Conservation (phyloP, 371 early-diverging fungal species). For the Apophysomyces trapeziformis region DNA sequence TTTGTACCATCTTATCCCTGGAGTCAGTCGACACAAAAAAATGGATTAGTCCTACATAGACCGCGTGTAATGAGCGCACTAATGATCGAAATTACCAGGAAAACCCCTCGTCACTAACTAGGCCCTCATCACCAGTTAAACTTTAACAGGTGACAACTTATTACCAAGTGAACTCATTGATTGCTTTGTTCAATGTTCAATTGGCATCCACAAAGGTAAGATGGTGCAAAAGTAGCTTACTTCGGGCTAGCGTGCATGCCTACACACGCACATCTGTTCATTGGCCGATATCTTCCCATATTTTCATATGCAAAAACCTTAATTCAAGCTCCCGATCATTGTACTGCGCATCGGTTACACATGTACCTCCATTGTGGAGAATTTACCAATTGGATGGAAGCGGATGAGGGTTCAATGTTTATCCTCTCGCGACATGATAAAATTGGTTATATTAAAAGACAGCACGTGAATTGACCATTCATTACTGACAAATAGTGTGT, state of each 20-base stretch:
- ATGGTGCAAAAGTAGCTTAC: background rate
- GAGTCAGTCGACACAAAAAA: conserved; percentile 6
- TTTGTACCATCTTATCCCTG: background rate
- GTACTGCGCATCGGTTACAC: conserved; percentile 4
- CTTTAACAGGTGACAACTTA: too few species aligned
- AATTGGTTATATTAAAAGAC: background rate
- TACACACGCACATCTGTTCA: background rate
- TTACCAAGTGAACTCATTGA: too few species aligned
- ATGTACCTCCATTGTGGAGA: conserved; percentile 3
- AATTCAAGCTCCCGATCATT: conserved; percentile 6
- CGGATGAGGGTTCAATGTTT: background rate
- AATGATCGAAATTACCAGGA: background rate
- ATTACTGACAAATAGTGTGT: too few species aligned
- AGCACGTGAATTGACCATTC: too few species aligned
- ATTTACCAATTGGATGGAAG: background rate
- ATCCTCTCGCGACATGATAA: background rate
- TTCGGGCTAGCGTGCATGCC: background rate
- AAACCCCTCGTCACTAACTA: background rate
- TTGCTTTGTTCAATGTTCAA: too few species aligned
- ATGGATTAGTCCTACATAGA: background rate
- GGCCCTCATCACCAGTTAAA: too few species aligned
- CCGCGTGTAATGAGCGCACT: background rate
- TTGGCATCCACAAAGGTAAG: too few species aligned
- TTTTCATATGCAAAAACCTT: background rate
- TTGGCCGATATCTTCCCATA: background rate